A percentile compares a stretch with the other conserved stretches of the same genome.
phyloP scores from a whole-genome alignment of 768 basidiomycete genomes.

The Leucocoprinus birnbaumii region DNA sequence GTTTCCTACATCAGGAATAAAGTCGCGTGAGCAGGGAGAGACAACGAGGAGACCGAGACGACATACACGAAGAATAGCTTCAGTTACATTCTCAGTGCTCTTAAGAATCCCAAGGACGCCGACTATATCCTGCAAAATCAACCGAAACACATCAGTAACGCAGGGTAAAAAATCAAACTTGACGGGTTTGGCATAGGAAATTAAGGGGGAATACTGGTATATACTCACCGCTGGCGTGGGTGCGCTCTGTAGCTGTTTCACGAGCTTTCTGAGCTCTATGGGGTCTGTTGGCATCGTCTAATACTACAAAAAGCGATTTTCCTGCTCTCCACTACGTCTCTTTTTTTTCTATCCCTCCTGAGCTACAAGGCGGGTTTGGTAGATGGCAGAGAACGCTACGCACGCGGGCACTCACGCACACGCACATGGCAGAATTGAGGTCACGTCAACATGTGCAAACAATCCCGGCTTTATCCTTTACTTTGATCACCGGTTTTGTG shows the following conservation, averaged over 20 bases:
- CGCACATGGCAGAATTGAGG: not conserved
- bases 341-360: too few species aligned
- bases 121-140: slow-evolving; percentile 53
- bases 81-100: slow-evolving; percentile 65
- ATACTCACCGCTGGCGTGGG: slow-evolving; percentile 52
- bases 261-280: slow-evolving; percentile 75
- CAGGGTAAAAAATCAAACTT: slow-evolving; percentile 24
- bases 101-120: slow-evolving; percentile 60
- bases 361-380: too few species aligned
- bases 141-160: slow-evolving; percentile 17
- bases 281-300: slow-evolving; percentile 20
- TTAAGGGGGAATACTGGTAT: slow-evolving; percentile 8
- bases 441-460: slow-evolving; percentile 9
- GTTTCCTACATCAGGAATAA: slow-evolving; percentile 67
- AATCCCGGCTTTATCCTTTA: too few species aligned
- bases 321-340: not conserved
- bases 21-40: slow-evolving; percentile 14
- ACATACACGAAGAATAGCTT: slow-evolving; percentile 72
- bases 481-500: too few species aligned
- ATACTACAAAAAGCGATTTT: slow-evolving; percentile 7
- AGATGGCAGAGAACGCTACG: too few species aligned
- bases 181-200: slow-evolving; percentile 34
- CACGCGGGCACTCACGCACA: too few species aligned
- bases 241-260: slow-evolving; percentile 72
- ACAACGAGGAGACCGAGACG: slow-evolving; percentile 24